phyloP scores from a whole-genome alignment of 805 yeast species.

The Wickerhamiella allomyrinae region DNA sequence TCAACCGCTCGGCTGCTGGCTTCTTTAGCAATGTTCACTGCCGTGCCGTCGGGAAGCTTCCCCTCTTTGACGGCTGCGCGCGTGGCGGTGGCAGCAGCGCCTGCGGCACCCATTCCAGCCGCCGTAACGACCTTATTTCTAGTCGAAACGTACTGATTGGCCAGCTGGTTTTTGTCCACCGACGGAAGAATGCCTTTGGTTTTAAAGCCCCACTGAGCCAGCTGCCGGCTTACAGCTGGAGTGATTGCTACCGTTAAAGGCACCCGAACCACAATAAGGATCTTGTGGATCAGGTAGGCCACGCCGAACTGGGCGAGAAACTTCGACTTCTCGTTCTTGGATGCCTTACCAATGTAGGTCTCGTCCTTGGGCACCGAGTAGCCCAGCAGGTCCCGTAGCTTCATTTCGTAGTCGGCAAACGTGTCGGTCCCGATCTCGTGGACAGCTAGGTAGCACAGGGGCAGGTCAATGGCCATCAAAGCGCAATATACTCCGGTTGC shows the following conservation, averaged over 20 bases:
- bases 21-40: not conserved
- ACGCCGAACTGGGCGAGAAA: constrained; percentile 72
- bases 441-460: constrained; percentile 67
- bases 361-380: constrained; percentile 30
- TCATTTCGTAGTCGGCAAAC: constrained; percentile 52
- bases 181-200: constrained; percentile 33
- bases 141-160: not conserved
- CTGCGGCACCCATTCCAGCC: not conserved
- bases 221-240: constrained; percentile 52
- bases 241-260: constrained; percentile 90
- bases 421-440: constrained; percentile 79
- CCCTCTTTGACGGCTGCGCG: not conserved
- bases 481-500: constrained; percentile 76
- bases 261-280: constrained; percentile 65
- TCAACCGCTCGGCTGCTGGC: not conserved
- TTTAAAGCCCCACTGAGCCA: constrained; percentile 68
- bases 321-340: constrained; percentile 25
- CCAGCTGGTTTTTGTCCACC: constrained; percentile 13
- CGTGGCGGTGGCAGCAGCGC: constrained; percentile 3
- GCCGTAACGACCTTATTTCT: not conserved
- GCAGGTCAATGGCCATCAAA: constrained; percentile 63
- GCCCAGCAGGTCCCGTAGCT: constrained; percentile 49
- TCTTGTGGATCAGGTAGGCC: constrained; percentile 89
- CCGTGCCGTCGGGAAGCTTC: constrained; percentile 1
- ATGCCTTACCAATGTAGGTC: constrained; percentile 15